Conservation (phyloP, 2,329 filamentous ascomycete species). For the Sporothrix euskadiensis region DNA sequence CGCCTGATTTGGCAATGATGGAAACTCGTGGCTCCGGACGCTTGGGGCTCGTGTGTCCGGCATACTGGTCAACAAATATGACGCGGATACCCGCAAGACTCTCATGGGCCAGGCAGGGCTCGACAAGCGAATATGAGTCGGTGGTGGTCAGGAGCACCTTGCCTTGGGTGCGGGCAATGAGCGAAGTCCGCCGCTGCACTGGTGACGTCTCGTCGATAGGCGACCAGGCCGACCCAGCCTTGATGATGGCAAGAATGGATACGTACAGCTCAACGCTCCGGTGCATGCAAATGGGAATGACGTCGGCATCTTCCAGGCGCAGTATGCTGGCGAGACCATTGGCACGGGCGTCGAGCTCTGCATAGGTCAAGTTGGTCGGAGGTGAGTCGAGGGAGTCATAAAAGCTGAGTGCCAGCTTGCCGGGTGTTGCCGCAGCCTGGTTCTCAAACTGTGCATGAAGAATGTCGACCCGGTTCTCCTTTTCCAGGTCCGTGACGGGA, state of each 20-base stretch:
- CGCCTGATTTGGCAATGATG: not conserved
- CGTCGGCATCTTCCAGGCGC: slow-evolving; percentile 34
- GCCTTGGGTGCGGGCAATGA: slow-evolving; percentile 42
- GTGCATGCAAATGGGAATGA: slow-evolving; percentile 44
- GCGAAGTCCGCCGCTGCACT: slow-evolving; percentile 41
- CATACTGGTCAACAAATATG: slow-evolving; percentile 38
- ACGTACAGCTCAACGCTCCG: slow-evolving; percentile 46
- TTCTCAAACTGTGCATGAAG: slow-evolving; percentile 36
- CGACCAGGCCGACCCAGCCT: slow-evolving; percentile 60
- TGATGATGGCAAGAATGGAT: slow-evolving; percentile 57
- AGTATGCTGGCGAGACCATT: slow-evolving; percentile 37
- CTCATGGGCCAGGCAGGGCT: not conserved
- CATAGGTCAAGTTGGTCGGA: slow-evolving; percentile 40
- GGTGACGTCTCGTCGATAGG: slow-evolving; percentile 53
- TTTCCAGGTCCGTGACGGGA: not conserved
- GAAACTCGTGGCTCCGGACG: not conserved
- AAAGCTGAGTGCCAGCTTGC: slow-evolving; percentile 30
- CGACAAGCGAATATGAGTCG: slow-evolving; percentile 21
- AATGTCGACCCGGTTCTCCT: slow-evolving; percentile 32
- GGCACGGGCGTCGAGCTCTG: slow-evolving; percentile 41
- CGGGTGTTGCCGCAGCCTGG: slow-evolving; percentile 33
- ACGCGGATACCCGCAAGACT: slow-evolving; percentile 20
- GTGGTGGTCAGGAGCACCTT: slow-evolving; percentile 38
- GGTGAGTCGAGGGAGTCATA: slow-evolving; percentile 33
- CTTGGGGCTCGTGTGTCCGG: slow-evolving; percentile 26